Conservation (phyloP, 2,329 filamentous ascomycete species). For the Colletotrichum limetticola region DNA sequence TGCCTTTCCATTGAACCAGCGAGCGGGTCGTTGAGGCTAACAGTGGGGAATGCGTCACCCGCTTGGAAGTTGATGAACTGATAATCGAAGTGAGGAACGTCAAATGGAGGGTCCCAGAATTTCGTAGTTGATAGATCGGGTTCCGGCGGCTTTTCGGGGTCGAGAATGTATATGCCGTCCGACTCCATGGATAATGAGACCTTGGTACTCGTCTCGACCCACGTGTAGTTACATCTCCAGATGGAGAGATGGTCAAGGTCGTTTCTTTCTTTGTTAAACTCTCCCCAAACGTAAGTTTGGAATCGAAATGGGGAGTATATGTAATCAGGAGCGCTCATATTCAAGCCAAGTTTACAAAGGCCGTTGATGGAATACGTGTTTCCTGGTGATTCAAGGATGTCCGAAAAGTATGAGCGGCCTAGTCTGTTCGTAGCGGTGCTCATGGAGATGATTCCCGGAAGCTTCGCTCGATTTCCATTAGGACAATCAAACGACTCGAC, state of each 20-base stretch:
- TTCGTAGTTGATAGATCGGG: background rate
- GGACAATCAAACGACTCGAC: background rate
- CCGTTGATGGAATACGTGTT: background rate
- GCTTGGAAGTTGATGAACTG: background rate
- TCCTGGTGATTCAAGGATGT: background rate
- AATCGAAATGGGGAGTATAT: background rate
- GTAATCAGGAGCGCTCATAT: background rate
- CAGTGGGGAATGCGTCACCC: background rate
- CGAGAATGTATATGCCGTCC: background rate
- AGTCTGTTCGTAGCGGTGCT: background rate
- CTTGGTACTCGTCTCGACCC: background rate
- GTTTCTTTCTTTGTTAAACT: background rate
- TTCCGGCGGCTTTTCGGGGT: conserved; percentile 2
- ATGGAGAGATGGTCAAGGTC: background rate
- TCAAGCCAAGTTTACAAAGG: background rate
- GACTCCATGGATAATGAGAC: background rate
- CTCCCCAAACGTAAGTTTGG: background rate
- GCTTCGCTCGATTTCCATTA: background rate
- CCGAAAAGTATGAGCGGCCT: background rate
- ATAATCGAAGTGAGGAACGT: background rate
- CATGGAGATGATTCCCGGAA: background rate
- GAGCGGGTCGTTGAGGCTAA: background rate
- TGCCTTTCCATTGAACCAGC: background rate
- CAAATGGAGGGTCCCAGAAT: background rate
- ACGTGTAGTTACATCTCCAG: conserved; percentile 15